Evolutionary conservation across 768 basidiomycete species (phyloP).

Genomic region (Auriscalpium microsporum): DNA sequence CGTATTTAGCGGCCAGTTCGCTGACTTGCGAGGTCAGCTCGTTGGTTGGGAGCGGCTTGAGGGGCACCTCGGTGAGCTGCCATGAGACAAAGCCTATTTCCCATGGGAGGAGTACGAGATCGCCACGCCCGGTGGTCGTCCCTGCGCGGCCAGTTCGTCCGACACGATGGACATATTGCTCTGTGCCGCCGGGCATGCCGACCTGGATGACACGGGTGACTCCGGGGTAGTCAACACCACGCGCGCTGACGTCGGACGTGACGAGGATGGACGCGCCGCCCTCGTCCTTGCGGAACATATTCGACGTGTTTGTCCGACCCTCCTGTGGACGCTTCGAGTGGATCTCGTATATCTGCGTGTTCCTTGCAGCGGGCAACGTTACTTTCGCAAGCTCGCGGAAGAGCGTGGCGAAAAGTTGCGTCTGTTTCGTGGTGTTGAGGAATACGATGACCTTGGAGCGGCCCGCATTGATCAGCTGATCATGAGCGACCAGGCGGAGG

Average conservation of each 20-base stretch:
- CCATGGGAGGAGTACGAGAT: conserved; percentile 73
- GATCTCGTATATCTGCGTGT: conserved; percentile 65
- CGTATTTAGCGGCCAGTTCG: conserved; percentile 38
- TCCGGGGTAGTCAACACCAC: conserved; percentile 83
- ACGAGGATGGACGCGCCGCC: conserved; percentile 56
- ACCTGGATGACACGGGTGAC: conserved; percentile 89
- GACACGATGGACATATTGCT: conserved; percentile 81
- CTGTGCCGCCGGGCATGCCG: conserved; percentile 60
- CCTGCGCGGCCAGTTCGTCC: conserved; percentile 74
- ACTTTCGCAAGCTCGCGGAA: conserved; percentile 39
- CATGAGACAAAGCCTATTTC: conserved; percentile 61
- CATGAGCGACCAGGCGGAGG: conserved; percentile 74
- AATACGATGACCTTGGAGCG: conserved; percentile 76
- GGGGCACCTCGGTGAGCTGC: conserved; percentile 57
- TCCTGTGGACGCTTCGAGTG: conserved; percentile 69
- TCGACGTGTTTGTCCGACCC: conserved; percentile 46
- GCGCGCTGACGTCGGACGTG: conserved; percentile 82
- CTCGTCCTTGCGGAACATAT: conserved; percentile 48
- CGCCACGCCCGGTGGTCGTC: conserved; percentile 51
- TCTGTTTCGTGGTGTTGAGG: conserved; percentile 77
- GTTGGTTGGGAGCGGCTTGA: conserved; percentile 47
- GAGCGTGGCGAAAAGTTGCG: conserved; percentile 63
- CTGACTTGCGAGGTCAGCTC: conserved; percentile 39
- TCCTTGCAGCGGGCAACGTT: conserved; percentile 40
- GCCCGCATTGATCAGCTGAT: conserved; percentile 65